Conservation (phyloP, 257 asterid species). For the Solanum piurae region DNA sequence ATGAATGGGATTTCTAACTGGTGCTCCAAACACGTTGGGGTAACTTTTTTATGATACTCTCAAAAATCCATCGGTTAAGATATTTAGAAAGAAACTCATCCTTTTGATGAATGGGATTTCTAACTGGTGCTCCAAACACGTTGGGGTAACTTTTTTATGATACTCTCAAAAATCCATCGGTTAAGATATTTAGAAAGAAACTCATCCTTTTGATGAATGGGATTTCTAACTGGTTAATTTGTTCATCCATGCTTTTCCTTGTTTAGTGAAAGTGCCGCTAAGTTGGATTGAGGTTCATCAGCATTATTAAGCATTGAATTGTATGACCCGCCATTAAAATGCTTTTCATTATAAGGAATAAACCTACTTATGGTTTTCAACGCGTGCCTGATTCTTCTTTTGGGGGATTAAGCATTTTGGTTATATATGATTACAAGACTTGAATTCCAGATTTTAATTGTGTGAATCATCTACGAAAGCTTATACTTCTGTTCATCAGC, state of each 20-base stretch:
- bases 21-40: no score
- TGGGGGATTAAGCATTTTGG: background rate
- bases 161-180: no score
- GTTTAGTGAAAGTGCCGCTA: background rate
- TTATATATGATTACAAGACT: background rate
- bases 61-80: no score
- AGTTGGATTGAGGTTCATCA: background rate
- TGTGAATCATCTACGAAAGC: background rate
- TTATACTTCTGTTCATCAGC: background rate
- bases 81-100: no score
- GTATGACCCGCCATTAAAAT: background rate
- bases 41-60: no score
- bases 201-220: no score
- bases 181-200: no score
- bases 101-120: no score
- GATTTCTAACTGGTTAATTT: background rate
- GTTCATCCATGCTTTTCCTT: background rate
- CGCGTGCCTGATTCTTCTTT: background rate
- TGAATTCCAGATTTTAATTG: background rate
- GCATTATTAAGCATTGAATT: background rate
- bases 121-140: no score
- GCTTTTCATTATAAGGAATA: background rate
- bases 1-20: no score
- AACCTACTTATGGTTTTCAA: background rate
- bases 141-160: no score